Base-by-base conservation (phyloP, 768 basidiomycete species). In the Trichaptum fuscoviolaceum region DNA sequence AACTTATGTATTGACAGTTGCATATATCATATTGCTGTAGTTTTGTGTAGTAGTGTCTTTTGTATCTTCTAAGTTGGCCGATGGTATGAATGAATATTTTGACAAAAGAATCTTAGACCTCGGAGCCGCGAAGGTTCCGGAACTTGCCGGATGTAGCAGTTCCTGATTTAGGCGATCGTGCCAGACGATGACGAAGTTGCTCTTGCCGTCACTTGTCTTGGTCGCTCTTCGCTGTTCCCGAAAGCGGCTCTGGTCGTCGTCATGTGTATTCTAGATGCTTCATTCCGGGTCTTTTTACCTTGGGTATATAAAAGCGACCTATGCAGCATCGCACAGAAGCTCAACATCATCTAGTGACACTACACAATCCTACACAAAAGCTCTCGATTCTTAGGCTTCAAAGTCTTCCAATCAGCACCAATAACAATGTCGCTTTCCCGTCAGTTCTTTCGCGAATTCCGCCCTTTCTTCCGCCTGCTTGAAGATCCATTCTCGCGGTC, bases 401-500 rank as follows among this genome's bases (percentile, higher is more conserved):
- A n/a, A n/a, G n/a, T n/a, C n/a, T n/a, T n/a, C n/a, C n/a, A 67
- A 36, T n/a, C 1, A 63, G 36, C 25, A 25, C 23, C 36, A 23
- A 42, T 36, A 64, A 74, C 63, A 62, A 91, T 91, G 89, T 90
- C 89, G 65, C 79, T 91, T 69, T 76, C 83, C 69, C 88, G 89
- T 70, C 81, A 84, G 65, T 78, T 90, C 67, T 70, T 91, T 68
- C 84, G 84, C 70, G 91, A 93, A 75, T 82, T 91, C 71, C 85
- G 88, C 63, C 91, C 91, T 35, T 74, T 93, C 65, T 89, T 92
- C 77, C 88, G 88, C 63, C 79, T 91, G 80, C 79, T 93, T 58
- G 90, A 92, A 35, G 89, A 91, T 70, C 91, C 90, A 7, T 72
- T 92, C 4, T 70, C 73, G 25, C 80, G 79, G 59, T 71, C 83